Evolutionary conservation across 257 asterid species (phyloP).

Genomic region (Scutellaria minor): DNA sequence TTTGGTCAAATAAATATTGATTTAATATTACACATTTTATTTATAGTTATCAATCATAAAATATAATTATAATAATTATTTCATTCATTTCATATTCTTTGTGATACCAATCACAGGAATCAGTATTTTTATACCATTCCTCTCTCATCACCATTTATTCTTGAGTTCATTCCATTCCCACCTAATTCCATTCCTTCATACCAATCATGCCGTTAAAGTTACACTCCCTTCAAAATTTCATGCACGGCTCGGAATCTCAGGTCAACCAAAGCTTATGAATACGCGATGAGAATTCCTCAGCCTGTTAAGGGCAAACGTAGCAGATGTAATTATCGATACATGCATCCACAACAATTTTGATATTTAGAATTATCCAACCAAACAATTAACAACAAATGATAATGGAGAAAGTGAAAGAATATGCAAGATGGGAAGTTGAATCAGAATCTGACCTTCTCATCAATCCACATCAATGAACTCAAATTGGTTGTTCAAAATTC

Average conservation of each 20-base stretch:
- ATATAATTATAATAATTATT: too few species aligned
- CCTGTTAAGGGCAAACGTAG: slow-evolving; percentile 46
- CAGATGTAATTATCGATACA: background rate
- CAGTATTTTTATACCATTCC: too few species aligned
- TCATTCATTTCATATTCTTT: too few species aligned
- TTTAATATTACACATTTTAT: too few species aligned
- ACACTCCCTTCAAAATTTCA: background rate
- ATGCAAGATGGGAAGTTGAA: background rate
- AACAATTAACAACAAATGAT: background rate
- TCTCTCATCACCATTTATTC: too few species aligned
- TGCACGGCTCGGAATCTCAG: slow-evolving; percentile 29
- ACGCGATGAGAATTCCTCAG: slow-evolving; percentile 78
- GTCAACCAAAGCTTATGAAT: slow-evolving; percentile 79
- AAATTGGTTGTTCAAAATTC: slow-evolving; percentile 89
- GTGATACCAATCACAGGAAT: too few species aligned
- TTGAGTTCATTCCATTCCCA: too few species aligned
- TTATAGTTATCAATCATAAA: too few species aligned
- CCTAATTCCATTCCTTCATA: too few species aligned
- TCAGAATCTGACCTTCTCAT: slow-evolving; percentile 79
- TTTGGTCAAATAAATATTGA: too few species aligned
- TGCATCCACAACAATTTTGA: background rate
- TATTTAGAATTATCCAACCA: background rate
- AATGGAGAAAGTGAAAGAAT: too few species aligned
- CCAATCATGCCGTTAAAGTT: too few species aligned
- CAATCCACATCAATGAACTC: slow-evolving; percentile 92